Percentiles rank a stretch among this genome's conserved stretches.
Conservation (phyloP, 2,329 filamentous ascomycete genomes). For the Alternaria sp. region DNA sequence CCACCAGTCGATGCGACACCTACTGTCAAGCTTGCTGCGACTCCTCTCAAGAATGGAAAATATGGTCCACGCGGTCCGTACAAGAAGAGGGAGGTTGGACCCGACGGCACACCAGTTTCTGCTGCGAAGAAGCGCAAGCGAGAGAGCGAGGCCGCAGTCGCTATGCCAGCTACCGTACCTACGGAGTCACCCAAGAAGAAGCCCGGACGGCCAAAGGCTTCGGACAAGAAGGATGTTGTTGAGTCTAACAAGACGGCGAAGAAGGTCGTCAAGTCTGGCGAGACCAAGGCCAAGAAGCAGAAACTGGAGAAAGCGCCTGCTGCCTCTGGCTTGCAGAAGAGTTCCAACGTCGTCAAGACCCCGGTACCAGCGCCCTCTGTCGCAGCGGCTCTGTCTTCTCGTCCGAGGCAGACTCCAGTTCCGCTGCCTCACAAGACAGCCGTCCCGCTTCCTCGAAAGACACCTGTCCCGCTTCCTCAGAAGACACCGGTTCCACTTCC, state of each 20-base stretch:
- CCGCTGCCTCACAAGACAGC: constrained; percentile 1
- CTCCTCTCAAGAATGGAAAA: constrained; percentile 5
- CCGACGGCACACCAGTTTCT: constrained; percentile 2
- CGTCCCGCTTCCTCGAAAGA: background rate
- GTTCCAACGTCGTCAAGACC: background rate
- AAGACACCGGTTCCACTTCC: constrained; percentile 12
- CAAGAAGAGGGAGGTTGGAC: constrained; percentile 8
- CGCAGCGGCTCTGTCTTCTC: background rate
- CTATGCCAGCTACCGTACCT: background rate
- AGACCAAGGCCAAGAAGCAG: constrained; percentile 3
- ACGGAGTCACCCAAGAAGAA: constrained; percentile 2
- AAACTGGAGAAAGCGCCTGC: background rate
- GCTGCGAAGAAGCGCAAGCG: constrained; percentile 29
- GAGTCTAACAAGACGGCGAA: background rate
- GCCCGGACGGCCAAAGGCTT: background rate
- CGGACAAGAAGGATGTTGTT: background rate
- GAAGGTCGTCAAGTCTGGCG: background rate
- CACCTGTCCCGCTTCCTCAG: background rate
- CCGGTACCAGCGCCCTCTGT: background rate
- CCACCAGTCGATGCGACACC: constrained; percentile 6
- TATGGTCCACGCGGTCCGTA: constrained; percentile 7
- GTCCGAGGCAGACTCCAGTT: constrained; percentile 13
- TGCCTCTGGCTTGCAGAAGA: background rate
- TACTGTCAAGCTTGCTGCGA: background rate
- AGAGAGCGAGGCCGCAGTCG: constrained; percentile 4